Conservation (phyloP, 164 flowering plant genomes). For the Stephania cephalantha region DNA sequence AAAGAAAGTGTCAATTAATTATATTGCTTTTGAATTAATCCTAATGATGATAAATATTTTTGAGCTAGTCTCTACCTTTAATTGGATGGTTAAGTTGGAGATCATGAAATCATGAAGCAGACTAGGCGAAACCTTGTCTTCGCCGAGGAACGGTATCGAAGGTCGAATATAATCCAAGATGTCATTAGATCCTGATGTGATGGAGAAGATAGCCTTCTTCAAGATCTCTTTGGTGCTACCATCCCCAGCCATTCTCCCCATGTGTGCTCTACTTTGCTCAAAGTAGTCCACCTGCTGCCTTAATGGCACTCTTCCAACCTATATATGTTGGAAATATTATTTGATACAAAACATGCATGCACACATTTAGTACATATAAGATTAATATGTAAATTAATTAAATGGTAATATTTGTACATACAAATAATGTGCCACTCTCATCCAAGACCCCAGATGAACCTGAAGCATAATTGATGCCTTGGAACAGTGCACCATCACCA, state of each 20-base stretch:
- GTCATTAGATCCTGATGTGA: conserved; percentile 65
- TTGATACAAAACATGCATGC: background rate
- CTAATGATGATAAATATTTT: background rate
- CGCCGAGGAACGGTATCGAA: conserved; percentile 34
- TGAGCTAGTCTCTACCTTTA: conserved; percentile 36
- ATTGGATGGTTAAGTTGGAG: conserved; percentile 53
- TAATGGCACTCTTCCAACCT: conserved; percentile 58
- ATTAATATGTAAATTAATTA: background rate
- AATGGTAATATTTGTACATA: conserved; percentile 19
- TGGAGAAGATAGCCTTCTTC: conserved; percentile 44
- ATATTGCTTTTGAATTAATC: background rate
- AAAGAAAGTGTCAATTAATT: background rate
- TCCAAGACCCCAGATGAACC: conserved; percentile 62
- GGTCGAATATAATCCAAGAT: conserved; percentile 47
- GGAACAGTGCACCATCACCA: conserved; percentile 12
- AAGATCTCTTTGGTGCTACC: conserved; percentile 23
- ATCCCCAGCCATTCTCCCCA: conserved; percentile 41
- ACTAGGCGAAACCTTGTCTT: conserved; percentile 24
- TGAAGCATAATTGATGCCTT: conserved; percentile 65
- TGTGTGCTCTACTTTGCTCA: conserved; percentile 31
- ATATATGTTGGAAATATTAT: background rate
- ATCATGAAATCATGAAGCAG: conserved; percentile 46
- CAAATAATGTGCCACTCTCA: conserved; percentile 49
- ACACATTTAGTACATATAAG: background rate
- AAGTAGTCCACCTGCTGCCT: conserved; percentile 42